A percentile compares a stretch with the other conserved stretches of the same genome.
Conservation (phyloP, 2,329 filamentous ascomycete genomes). For the Zopfia rhizophila region DNA sequence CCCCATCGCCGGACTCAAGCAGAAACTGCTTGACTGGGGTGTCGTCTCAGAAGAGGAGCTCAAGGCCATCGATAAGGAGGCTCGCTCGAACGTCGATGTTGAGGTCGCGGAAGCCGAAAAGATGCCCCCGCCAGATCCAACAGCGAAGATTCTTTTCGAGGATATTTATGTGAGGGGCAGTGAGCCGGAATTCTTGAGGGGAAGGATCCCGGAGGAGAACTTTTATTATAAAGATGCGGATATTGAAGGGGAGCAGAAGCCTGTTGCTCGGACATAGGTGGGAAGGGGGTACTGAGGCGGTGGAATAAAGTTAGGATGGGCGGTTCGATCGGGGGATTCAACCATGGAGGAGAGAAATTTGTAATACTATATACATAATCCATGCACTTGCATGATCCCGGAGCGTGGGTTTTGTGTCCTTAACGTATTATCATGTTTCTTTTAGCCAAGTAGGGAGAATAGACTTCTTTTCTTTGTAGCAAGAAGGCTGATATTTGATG, state of each 20-base stretch:
- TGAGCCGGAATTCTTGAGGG: constrained; percentile 88
- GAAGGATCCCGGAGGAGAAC: constrained; percentile 90
- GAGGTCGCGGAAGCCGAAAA: constrained; percentile 92
- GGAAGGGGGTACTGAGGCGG: too few relatives aligned
- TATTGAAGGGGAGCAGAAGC: constrained; percentile 47
- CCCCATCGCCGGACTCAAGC: constrained; percentile 96
- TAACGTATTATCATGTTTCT: not conserved
- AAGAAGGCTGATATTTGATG: too few relatives aligned
- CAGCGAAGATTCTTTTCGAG: constrained; percentile 87
- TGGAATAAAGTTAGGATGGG: not conserved
- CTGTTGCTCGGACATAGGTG: constrained; percentile 46
- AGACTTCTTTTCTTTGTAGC: constrained; percentile 1
- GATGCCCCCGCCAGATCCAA: constrained; percentile 83
- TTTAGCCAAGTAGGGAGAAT: not conserved
- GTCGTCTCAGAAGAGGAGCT: constrained; percentile 93
- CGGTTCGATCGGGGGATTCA: not conserved
- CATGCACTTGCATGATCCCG: not conserved
- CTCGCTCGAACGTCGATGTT: constrained; percentile 82
- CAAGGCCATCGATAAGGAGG: constrained; percentile 95
- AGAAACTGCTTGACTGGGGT: constrained; percentile 96
- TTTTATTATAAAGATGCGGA: constrained; percentile 72
- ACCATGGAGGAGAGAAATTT: not conserved
- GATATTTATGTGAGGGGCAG: constrained; percentile 92
- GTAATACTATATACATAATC: constrained; percentile 1
- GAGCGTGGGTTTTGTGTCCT: not conserved